Percentiles rank a stretch among this genome's conserved stretches.
These are phyloP conservation scores for Aurinia saxatilis DNA, from an alignment of 345 rosid genomes.

Conservation along the genomic window DNA sequence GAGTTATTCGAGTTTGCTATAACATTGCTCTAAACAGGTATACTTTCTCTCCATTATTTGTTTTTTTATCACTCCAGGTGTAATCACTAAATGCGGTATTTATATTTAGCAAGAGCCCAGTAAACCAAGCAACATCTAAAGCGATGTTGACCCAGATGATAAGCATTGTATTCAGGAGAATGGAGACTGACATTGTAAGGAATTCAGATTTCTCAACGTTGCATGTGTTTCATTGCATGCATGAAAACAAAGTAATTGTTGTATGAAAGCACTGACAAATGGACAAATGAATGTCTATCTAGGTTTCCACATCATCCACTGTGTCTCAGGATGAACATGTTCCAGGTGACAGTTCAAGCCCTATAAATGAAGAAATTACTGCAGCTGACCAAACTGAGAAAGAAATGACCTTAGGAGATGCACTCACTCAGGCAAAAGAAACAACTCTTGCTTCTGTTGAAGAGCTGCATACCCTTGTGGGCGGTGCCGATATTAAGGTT, in stretches of 20 bases:
- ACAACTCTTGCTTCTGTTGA: constrained; percentile 82
- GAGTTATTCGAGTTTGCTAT: constrained; percentile 94
- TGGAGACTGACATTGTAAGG: constrained; percentile 86
- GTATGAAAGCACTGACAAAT: constrained; percentile 23
- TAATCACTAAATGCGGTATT: constrained; percentile 30
- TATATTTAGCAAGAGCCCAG: constrained; percentile 86
- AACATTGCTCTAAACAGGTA: constrained; percentile 97
- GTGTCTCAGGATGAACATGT: constrained; percentile 43
- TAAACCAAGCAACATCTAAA: constrained; percentile 96
- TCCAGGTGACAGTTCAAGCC: constrained; percentile 39
- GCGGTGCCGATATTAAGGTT: constrained; percentile 98
- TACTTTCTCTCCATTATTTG: constrained; percentile 5
- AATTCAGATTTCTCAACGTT: constrained; percentile 14
- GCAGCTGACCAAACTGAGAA: constrained; percentile 50
- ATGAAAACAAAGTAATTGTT: constrained; percentile 8
- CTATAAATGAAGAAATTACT: constrained; percentile 45
- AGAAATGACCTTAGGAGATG: constrained; percentile 73
- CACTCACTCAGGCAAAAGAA: constrained; percentile 70
- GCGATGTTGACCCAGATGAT: constrained; percentile 99
- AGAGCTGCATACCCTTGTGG: constrained; percentile 93
- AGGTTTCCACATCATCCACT: constrained; percentile 54
- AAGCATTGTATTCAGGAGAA: constrained; percentile 86
- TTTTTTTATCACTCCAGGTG: constrained; percentile 10
- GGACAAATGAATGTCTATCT: constrained; percentile 33
- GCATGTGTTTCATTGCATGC: constrained; percentile 5